phyloP scores from a whole-genome alignment of 441 rosid genomes.

The Erodium moschatum region DNA sequence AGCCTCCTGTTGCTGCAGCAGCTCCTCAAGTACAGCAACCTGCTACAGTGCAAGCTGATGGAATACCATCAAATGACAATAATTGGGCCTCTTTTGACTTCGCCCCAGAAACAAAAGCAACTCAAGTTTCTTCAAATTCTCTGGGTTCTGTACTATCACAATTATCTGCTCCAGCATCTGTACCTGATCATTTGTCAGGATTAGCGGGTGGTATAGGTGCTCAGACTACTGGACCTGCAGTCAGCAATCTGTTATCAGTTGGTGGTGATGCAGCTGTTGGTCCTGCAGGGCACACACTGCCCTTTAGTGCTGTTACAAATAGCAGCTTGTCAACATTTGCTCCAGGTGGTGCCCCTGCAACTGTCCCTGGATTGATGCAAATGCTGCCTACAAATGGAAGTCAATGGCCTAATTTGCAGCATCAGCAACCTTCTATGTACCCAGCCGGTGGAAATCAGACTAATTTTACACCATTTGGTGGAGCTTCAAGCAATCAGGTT shows the following conservation, averaged over 20 bases:
- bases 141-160: constrained; percentile 79
- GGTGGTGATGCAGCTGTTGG: constrained; percentile 22
- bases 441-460: constrained; percentile 39
- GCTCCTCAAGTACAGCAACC: constrained; percentile 36
- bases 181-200: constrained; percentile 40
- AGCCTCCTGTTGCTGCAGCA: constrained; percentile 44
- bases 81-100: constrained; percentile 93
- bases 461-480: constrained; percentile 28
- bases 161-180: constrained; percentile 48
- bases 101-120: constrained; percentile 39
- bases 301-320: constrained; percentile 22
- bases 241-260: constrained; percentile 23
- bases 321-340: constrained; percentile 28
- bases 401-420: constrained; percentile 39
- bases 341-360: constrained; percentile 27
- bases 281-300: constrained; percentile 26
- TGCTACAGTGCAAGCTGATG: constrained; percentile 29
- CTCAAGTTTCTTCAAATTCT: constrained; percentile 51
- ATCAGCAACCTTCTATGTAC: constrained; percentile 43
- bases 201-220: constrained; percentile 30
- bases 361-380: constrained; percentile 30
- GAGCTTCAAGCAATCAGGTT: constrained; percentile 55
- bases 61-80: constrained; percentile 40
- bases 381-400: constrained; percentile 28
- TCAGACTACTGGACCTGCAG: constrained; percentile 25